Conservation (phyloP, 2,329 filamentous ascomycete genomes). For the Thielaviopsis populi region DNA sequence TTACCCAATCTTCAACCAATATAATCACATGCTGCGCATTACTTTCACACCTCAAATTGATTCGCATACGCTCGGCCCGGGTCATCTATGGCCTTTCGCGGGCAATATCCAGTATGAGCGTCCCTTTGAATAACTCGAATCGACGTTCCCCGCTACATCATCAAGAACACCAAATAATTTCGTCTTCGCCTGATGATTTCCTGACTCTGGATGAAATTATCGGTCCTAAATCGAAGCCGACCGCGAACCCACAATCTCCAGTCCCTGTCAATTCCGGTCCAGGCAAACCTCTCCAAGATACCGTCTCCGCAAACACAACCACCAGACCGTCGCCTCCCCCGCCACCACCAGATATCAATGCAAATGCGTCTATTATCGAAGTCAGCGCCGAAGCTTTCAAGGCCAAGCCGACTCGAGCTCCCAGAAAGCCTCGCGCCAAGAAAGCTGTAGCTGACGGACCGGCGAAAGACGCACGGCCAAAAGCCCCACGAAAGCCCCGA, state of each 20-base stretch:
- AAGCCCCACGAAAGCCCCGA: conserved; percentile 5
- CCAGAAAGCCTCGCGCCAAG: background rate
- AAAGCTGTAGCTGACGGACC: conserved; percentile 2
- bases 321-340: background rate
- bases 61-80: background rate
- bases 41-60: background rate
- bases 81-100: background rate
- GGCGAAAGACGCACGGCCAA: background rate
- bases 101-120: background rate
- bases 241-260: background rate
- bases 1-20: background rate
- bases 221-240: background rate
- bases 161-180: background rate
- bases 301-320: background rate
- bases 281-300: background rate
- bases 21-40: background rate
- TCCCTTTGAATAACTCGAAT: background rate
- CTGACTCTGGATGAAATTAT: background rate
- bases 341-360: background rate
- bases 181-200: conserved; percentile 6
- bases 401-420: background rate
- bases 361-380: conserved; percentile 13
- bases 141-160: background rate
- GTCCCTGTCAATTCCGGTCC: background rate
- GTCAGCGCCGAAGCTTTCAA: conserved; percentile 2